Evolutionary conservation across 2,329 filamentous ascomycete species (phyloP), one percentile per base, ranked within the genome.

Genomic region (Dothidotthia symphoricarpi): DNA sequence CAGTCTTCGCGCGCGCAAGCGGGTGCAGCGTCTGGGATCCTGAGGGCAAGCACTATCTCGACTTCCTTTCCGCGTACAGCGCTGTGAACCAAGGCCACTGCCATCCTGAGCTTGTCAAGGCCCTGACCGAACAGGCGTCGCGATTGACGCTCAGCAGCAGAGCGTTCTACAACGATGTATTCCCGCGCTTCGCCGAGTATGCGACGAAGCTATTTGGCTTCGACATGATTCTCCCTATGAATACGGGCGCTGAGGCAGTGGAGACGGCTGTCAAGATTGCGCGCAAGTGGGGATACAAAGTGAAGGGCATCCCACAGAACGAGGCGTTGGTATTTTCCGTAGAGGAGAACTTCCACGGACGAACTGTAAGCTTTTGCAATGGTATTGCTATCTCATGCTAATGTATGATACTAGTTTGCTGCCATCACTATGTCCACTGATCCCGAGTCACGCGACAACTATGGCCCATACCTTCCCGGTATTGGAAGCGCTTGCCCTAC

Each of bases 21-120:
- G 93, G 91, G 32, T 85, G 85, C 62, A 83, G 86, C 45, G 93
- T 97, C 41, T 98, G 93, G 91, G 93, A 98, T 64, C 93, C 93
- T 13, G 93, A 98, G 74, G 89, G 87, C 53, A 65, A 67, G 57
- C 84, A 95, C 68, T 97, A 98, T 70, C 82, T 97, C 59, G 93
- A 98, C 73, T 98, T 96, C 73, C 82, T 98, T 52, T 97, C 91
- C 31, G 93, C 93, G 51, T 98, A 98, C 77, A 94, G 87, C 55
- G 93, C 93, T 46, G 89, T 97, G 65, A 97, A 97, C 75, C 91
- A 97, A 71, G 91, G 91, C 48, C 91, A 98, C 71, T 97, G 91
- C 72, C 91, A 98, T 72, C 93, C 93, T 4, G 90, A 95, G 73
- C 82, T 97, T 40, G 83, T 98, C 65, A 90, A 91, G 69, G 86